Percentiles rank a stretch among this genome's conserved stretches.
Evolutionary conservation across 148 eudicot genomes (phyloP).

Genomic region (Nepenthes gracilis): DNA sequence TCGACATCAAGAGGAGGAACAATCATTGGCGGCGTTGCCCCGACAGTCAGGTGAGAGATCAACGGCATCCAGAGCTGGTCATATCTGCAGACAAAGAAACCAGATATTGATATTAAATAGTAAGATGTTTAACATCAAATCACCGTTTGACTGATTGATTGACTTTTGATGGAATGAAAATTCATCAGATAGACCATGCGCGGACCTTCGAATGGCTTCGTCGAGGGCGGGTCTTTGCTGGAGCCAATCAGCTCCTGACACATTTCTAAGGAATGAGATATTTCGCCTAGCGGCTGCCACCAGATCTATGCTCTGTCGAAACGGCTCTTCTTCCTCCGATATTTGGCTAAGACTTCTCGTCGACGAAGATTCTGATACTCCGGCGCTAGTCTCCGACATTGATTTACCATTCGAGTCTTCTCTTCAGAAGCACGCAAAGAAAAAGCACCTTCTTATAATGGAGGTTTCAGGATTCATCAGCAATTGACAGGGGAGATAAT

Average conservation of each 20-base stretch:
- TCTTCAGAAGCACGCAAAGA: too few relatives aligned
- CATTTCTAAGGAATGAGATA: conserved; percentile 52
- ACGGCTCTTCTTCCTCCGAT: conserved; percentile 29
- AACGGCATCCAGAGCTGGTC: conserved; percentile 95
- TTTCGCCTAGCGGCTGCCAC: conserved; percentile 68
- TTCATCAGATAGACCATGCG: too few relatives aligned
- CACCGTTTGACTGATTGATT: too few relatives aligned
- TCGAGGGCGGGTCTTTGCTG: conserved; percentile 30
- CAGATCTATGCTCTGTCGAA: conserved; percentile 39
- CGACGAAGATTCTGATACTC: conserved; percentile 28
- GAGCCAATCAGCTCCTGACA: conserved; percentile 55
- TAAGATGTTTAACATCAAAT: not conserved
- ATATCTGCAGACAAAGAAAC: conserved; percentile 32
- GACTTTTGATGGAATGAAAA: too few relatives aligned
- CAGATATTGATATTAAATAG: not conserved
- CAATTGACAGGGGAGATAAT: too few relatives aligned
- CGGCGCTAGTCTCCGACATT: conserved; percentile 20
- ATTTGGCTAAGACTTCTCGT: conserved; percentile 40
- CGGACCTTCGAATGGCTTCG: conserved; percentile 61
- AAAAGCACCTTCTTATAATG: too few relatives aligned
- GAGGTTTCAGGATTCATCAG: too few relatives aligned
- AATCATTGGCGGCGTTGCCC: conserved; percentile 39
- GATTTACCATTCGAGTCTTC: conserved; percentile 1
- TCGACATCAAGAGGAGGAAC: conserved; percentile 89
- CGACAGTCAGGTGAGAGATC: conserved; percentile 53